Evolutionary conservation across 164 flowering plant genomes (phyloP), one percentile per base, ranked within the genome.

Genomic region (Platanus orientalis): DNA sequence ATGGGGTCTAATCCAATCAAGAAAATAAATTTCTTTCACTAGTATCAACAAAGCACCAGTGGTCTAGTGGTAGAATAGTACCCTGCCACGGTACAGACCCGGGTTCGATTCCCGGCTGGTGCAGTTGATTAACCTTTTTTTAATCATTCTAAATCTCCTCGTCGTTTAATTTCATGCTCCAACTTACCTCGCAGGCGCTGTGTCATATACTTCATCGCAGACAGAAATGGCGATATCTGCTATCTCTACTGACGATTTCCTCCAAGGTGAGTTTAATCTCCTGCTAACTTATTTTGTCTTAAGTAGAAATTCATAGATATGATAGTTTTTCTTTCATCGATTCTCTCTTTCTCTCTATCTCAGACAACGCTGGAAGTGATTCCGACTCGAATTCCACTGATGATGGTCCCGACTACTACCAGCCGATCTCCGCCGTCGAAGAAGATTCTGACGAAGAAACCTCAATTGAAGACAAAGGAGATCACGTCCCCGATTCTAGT

Each of bases 1-100:
- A n/a, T n/a, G n/a, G n/a, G n/a, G n/a, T n/a, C n/a, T n/a, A n/a
- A n/a, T n/a, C n/a, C n/a, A n/a, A n/a, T n/a, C n/a, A n/a, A n/a
- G n/a, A n/a, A n/a, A n/a, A n/a, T n/a, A n/a, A n/a, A n/a, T n/a
- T n/a, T n/a, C n/a, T n/a, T n/a, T n/a, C n/a, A n/a, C n/a, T n/a
- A n/a, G n/a, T n/a, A n/a, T n/a, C n/a, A n/a, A n/a, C n/a, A n/a
- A 1, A 36, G 88, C 89, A 84, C 85, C 89, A 86, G 88, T 88
- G 95, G 95, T 86, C 94, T 88, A 86, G 92, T 86, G 90, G 92
- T 84, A 88, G 95, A 88, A 84, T 88, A 86, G 94, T 85, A 86
- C 89, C 95, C 95, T 83, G 91, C 91, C 95, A 88, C 91, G 89
- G 89, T 88, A 86, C 89, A 86, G 90, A 86, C 90, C 96, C 88